Evolutionary conservation across 1,284 basidiomycete species (phyloP), one percentile per base, ranked within the genome.

Genomic region (Boletellus dicymbophilus): DNA sequence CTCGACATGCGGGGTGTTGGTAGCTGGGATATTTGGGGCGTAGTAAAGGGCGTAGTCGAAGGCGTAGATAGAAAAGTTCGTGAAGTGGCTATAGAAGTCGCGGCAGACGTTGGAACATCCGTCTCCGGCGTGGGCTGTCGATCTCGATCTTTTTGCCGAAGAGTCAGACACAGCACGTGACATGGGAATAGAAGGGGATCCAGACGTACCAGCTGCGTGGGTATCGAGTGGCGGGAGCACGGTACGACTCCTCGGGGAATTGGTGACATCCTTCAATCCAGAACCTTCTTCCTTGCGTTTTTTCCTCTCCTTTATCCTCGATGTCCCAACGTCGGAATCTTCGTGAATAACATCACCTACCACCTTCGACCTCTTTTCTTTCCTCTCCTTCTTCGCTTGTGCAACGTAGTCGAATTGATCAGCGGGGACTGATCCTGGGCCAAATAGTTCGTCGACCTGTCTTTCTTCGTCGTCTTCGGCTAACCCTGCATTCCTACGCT

Each of bases 181-280:
- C 40, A 37, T 18, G 28, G 39, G 39, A 45, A 53, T 23, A 37
- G 6, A n/a, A n/a, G 42, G 10, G 20, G n/a, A n/a, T 23, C 11
- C 13, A 47, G 38, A 58, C 63, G 67, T 48, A 72, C 71, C 60
- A 53, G 65, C 60, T 57, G 68, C 44, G 46, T 66, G 66, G 15
- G 63, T 73, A 54, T 77, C 74, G 34, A 74, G 58, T 27, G 63
- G 67, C 16, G 72, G 66, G 39, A 77, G 61, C 4, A 57, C 58
- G 20, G 65, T 51, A 46, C 68, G 72, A 41, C 63, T 66, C 55
- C 67, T 68, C 25, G 71, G 73, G 11, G 80, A 77, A 63, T 86
- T 85, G 25, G 82, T 85, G 56, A 85, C 80, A 61, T 87, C 84
- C 69, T 83, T 84, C 48, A 86, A 67, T 47, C 66, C 66, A 44